phyloP scores from a whole-genome alignment of 495 filamentous ascomycete species.

The Daldinia caldariorum region DNA sequence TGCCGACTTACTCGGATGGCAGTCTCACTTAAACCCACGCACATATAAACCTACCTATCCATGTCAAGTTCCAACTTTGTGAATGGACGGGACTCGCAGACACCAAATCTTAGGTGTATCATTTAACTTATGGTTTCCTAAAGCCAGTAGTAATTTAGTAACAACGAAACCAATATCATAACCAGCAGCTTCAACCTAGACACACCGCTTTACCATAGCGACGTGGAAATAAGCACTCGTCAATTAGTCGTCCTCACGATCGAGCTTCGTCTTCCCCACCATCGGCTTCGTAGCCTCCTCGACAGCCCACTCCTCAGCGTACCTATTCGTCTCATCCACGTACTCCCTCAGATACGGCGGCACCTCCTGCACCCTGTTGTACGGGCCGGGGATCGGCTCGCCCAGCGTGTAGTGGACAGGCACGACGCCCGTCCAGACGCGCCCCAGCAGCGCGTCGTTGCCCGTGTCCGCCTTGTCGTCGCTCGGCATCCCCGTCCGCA shows the following conservation, averaged over 20 bases:
- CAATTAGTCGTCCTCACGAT: conserved; percentile 9
- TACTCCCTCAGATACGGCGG: conserved; percentile 73
- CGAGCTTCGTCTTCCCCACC: conserved; percentile 45
- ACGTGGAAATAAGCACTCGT: not conserved
- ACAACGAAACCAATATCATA: not conserved
- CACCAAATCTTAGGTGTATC: too few relatives aligned
- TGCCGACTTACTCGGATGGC: too few relatives aligned
- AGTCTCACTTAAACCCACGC: too few relatives aligned
- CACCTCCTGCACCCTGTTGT: conserved; percentile 66
- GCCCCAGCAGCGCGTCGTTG: conserved; percentile 65
- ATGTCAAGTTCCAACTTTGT: too few relatives aligned
- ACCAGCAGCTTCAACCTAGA: not conserved
- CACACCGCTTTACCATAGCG: not conserved
- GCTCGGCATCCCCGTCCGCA: conserved; percentile 71
- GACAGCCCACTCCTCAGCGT: conserved; percentile 62
- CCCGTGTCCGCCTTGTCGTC: conserved; percentile 77
- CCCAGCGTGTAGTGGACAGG: conserved; percentile 74
- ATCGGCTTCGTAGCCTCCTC: conserved; percentile 53
- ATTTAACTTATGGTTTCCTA: too few relatives aligned
- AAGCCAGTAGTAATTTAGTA: not conserved
- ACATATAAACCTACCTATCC: too few relatives aligned
- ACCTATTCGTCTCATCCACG: conserved; percentile 63
- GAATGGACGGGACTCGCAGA: too few relatives aligned
- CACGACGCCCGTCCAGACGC: conserved; percentile 86
- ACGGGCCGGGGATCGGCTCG: conserved; percentile 70